These are phyloP conservation scores for Phellopilus nigrolimitatus DNA, from an alignment of 1,284 basidiomycete genomes.

Conservation along the genomic window DNA sequence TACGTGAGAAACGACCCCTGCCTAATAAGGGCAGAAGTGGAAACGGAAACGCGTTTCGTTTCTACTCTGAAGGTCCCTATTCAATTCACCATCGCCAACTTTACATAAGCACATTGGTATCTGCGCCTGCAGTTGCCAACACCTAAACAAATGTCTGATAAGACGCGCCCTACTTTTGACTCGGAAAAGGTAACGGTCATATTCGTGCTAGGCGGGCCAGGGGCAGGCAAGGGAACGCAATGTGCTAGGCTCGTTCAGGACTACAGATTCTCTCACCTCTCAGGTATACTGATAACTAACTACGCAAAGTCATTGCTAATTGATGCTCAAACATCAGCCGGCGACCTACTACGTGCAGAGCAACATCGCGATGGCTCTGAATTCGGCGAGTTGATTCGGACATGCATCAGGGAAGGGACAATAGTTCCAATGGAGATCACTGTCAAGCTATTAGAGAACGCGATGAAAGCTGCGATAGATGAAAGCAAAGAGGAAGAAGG, in stretches of 20 bases:
- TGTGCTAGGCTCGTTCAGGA: conserved; percentile 85
- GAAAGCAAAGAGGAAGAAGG: conserved; percentile 42
- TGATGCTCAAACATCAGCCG: conserved; percentile 56
- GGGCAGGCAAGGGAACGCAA: conserved; percentile 97
- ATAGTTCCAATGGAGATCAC: conserved; percentile 99
- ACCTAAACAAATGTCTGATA: background rate
- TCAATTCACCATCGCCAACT: no score
- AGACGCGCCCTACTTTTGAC: conserved; percentile 56
- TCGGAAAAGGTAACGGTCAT: conserved; percentile 78
- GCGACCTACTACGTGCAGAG: conserved; percentile 94
- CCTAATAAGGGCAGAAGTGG: no score
- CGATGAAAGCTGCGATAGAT: conserved; percentile 70
- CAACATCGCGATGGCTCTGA: conserved; percentile 84
- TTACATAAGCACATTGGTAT: no score
- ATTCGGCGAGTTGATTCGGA: conserved; percentile 84
- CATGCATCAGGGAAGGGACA: conserved; percentile 87
- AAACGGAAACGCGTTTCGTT: no score
- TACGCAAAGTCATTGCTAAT: conserved; percentile 12
- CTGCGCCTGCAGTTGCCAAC: no score
- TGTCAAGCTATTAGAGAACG: conserved; percentile 91
- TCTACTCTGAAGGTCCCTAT: no score
- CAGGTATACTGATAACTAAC: conserved; percentile 49
- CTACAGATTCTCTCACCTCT: conserved; percentile 91
- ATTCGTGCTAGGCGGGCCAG: conserved; percentile 96
- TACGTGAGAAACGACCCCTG: no score